Evolutionary conservation across 176 grass and related monocot species (phyloP), one percentile per base, ranked within the genome.

Genomic region (Miscanthus lutarioriparius): DNA sequence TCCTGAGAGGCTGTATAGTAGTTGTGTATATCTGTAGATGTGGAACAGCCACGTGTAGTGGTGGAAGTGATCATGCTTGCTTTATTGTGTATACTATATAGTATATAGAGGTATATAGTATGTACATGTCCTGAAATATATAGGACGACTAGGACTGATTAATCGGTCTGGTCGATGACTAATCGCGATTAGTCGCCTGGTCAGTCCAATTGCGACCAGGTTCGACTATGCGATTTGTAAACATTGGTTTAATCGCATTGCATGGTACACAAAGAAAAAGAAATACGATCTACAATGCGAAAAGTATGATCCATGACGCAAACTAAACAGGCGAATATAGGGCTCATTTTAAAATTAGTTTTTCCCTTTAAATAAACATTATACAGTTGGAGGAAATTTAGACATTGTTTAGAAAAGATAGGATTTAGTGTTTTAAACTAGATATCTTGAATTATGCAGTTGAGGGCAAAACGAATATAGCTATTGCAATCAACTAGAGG

Each of bases 261-360:
- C 78, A 79, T 48, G 28, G 26, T 78, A 25, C 11, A 76, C 17
- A 62, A 69, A 36, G 72, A 12, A 82, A 77, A 48, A 47, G 5
- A 36, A 62, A 70, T 16, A 48, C 8, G 10, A 7, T 4, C 44
- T 6, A 78, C 17, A 47, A 39, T 40, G 20, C 63, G 6, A 54
- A 28, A 63, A 70, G 43, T 23, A 36, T 80, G 44, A 4, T 84
- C 19, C 59, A 84, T 67, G 39, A 73, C 16, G 7, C 43, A 88
- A 83, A 78, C 36, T 65, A 72, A 22, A 72, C 25, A 32, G 6
- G 14, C 0, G 1, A 73, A 28, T 73, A 28, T 17, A 73, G 70
- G n/a, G 6, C 6, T 17, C 25, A 17, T 11, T 72, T 23, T 19
- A 23, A 28, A n/a, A 72, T 17, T 22, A 22, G 6, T 41, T 74